Evolutionary conservation across 257 asterid genomes (phyloP).

Genomic region (Solanum lycopersicoides): DNA sequence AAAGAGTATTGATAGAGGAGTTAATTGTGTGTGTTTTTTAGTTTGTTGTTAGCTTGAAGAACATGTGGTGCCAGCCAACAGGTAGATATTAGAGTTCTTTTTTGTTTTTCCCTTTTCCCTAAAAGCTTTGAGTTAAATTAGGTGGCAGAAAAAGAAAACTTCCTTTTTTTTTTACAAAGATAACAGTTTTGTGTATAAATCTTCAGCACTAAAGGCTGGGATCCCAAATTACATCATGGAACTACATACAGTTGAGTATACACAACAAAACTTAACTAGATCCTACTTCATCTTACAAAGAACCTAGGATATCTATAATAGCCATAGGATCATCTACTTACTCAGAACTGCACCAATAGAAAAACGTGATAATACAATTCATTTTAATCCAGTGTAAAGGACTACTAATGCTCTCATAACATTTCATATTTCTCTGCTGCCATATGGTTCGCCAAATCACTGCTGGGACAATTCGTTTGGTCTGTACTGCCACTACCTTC

Average conservation of each 20-base stretch:
- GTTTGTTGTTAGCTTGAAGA: not conserved
- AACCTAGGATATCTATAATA: not conserved
- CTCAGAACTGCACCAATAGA: not conserved
- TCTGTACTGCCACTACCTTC: not conserved
- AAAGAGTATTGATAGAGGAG: not conserved
- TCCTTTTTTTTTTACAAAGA: not conserved
- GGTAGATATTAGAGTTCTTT: not conserved
- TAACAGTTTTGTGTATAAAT: not conserved
- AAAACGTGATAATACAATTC: not conserved
- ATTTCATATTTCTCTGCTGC: not conserved
- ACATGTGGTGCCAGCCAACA: not conserved
- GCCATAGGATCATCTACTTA: not conserved
- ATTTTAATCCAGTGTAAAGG: not conserved
- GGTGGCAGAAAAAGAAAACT: not conserved
- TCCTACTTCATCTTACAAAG: not conserved
- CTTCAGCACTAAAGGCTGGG: not conserved
- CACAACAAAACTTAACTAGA: not conserved
- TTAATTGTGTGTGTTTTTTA: not conserved
- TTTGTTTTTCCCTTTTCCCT: not conserved
- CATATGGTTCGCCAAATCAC: not conserved
- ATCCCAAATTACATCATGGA: not conserved
- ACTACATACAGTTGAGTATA: not conserved
- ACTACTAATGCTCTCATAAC: not conserved
- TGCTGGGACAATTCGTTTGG: not conserved
- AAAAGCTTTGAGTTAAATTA: not conserved